phyloP scores from a whole-genome alignment of 129 eudicot genomes.

The Pseudognaphalium luteoalbum region DNA sequence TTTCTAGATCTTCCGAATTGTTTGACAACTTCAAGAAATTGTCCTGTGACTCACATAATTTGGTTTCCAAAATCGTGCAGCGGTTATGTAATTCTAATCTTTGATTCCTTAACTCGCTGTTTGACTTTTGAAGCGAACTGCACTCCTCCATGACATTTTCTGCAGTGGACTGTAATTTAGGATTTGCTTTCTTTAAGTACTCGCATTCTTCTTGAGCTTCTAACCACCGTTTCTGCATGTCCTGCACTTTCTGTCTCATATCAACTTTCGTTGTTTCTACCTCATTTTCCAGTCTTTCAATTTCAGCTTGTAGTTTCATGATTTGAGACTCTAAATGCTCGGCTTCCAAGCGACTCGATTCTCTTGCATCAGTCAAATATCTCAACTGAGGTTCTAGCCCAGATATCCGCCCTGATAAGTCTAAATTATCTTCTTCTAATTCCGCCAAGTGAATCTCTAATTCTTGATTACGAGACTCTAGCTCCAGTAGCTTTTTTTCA shows the following conservation, averaged over 20 bases:
- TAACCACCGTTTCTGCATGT: slow-evolving; percentile 61
- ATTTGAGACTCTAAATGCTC: slow-evolving; percentile 52
- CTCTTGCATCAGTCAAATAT: slow-evolving; percentile 57
- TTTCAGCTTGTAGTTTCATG: slow-evolving; percentile 40
- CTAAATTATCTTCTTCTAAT: slow-evolving; percentile 56
- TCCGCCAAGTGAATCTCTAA: slow-evolving; percentile 50
- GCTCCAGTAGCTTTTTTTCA: slow-evolving; percentile 45
- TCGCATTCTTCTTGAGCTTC: slow-evolving; percentile 72
- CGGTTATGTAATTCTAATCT: slow-evolving; percentile 43
- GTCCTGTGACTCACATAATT: slow-evolving; percentile 43
- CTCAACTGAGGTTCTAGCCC: slow-evolving; percentile 71
- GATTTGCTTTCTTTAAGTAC: slow-evolving; percentile 53
- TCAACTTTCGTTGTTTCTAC: slow-evolving; percentile 47
- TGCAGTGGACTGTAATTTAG: slow-evolving; percentile 49
- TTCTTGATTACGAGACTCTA: slow-evolving; percentile 49
- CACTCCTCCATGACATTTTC: slow-evolving; percentile 68
- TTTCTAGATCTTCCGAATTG: slow-evolving; percentile 45
- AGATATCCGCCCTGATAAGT: slow-evolving; percentile 58
- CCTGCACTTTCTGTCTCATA: slow-evolving; percentile 50
- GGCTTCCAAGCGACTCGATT: slow-evolving; percentile 49
- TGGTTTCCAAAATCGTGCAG: slow-evolving; percentile 43
- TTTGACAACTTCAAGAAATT: slow-evolving; percentile 40
- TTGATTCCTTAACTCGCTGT: slow-evolving; percentile 59
- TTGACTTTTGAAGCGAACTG: slow-evolving; percentile 54
- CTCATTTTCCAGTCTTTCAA: slow-evolving; percentile 48